Conservation (phyloP, 164 flowering plant species). For the Kingdonia uniflora region DNA sequence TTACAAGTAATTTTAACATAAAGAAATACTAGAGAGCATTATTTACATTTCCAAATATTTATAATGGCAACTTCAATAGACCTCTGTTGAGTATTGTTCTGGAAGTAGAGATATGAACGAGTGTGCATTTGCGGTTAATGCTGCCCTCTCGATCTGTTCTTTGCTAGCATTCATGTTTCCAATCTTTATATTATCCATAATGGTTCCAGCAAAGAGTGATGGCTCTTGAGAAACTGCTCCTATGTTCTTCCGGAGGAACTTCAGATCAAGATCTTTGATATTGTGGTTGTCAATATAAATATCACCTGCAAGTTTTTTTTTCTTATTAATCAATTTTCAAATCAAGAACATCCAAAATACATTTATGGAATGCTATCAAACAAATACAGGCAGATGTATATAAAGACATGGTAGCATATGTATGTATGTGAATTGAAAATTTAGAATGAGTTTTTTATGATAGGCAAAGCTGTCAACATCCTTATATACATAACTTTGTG, state of each 20-base stretch:
- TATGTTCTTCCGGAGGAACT: constrained; percentile 40
- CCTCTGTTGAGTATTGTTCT: constrained; percentile 51
- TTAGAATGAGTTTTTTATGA: too few species aligned
- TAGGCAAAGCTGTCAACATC: too few species aligned
- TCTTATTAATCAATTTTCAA: neutral
- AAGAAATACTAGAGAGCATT: neutral
- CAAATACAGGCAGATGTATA: too few species aligned
- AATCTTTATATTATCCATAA: constrained; percentile 49
- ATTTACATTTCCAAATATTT: neutral
- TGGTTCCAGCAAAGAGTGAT: constrained; percentile 48
- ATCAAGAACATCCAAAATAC: neutral
- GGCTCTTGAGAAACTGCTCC: constrained; percentile 74
- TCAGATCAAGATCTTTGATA: constrained; percentile 49
- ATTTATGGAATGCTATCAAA: too few species aligned
- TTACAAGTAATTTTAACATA: neutral
- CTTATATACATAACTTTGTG: too few species aligned
- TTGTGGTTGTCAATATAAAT: constrained; percentile 47
- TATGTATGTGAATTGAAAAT: too few species aligned
- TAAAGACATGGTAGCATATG: too few species aligned
- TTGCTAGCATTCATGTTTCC: constrained; percentile 46
- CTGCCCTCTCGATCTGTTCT: constrained; percentile 33
- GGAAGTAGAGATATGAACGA: constrained; percentile 55
- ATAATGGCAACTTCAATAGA: constrained; percentile 8
- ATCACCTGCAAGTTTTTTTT: constrained; percentile 26
- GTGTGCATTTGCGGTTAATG: constrained; percentile 52